Evolutionary conservation across 2,329 filamentous ascomycete species (phyloP), one percentile per base, ranked within the genome.

Genomic region (Pseudogymnoascus sp.): DNA sequence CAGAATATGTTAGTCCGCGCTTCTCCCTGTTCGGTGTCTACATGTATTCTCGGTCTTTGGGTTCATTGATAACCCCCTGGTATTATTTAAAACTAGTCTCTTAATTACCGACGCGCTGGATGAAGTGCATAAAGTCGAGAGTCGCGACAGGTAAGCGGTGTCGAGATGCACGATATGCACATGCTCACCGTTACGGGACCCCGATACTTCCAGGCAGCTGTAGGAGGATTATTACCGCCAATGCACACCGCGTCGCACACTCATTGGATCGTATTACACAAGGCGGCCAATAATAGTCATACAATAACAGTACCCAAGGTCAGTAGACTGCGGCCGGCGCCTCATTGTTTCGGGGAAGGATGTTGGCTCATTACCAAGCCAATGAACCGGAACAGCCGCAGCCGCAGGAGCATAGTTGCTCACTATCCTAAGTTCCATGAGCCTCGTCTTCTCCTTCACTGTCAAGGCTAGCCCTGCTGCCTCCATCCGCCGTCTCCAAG

Each of bases 81-180:
- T 33, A 12, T 35, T 55, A 35, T 21, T 33, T 33, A 33, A 13
- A 29, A 35, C 15, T 18, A 33, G 48, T 33, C 48, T 55, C 5
- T 55, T 55, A 35, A 55, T 35, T 5, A 15, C 29, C 15, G 48
- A 55, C 29, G 29, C 10, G 48, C 9, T 33, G 15, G n/a, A 55
- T 55, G 29, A 52, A 31, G 45, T 52, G 45, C 29, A 55, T 55
- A 15, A 52, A 52, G 45, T 52, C 27, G 45, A 31, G 45, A 45
- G 40, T 12, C 29, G 48, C 29, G 48, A 55, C 48, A 35, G 15
- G 15, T 33, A 55, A 55, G 48, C 15, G 48, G 48, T 55, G 48
- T 55, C 29, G 15, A 55, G 29, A 31, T 4, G 4, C n/a, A 55
- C 5, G 15, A 33, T 33, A 35, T 5, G 48, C 27, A 55, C 27